phyloP scores from a whole-genome alignment of 805 yeast species.

The Yarrowia phangngaensis region DNA sequence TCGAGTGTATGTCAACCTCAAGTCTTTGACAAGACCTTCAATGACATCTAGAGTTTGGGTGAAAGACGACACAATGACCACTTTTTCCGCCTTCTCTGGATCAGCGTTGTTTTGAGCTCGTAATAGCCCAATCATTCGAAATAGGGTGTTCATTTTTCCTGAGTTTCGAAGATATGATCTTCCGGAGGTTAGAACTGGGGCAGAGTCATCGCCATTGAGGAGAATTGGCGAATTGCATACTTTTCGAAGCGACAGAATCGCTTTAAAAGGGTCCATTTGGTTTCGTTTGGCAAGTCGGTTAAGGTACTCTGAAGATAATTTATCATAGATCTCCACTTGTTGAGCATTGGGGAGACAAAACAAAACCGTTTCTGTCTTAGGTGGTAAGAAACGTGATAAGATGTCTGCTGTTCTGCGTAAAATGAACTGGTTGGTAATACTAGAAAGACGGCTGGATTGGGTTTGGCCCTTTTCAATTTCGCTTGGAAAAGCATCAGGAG shows the following conservation, averaged over 20 bases:
- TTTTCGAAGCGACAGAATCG: constrained; percentile 73
- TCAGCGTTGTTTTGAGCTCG: constrained; percentile 2
- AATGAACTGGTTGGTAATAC: constrained; percentile 60
- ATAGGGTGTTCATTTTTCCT: constrained; percentile 66
- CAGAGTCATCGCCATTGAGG: constrained; percentile 49
- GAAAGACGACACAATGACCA: constrained; percentile 80
- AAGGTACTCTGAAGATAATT: constrained; percentile 44
- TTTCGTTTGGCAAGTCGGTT: constrained; percentile 34
- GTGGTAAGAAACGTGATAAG: constrained; percentile 56
- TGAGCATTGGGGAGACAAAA: constrained; percentile 70
- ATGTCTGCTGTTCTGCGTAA: constrained; percentile 67
- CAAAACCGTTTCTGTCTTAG: constrained; percentile 68
- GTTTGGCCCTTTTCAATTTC: constrained; percentile 56
- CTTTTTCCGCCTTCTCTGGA: constrained; percentile 74
- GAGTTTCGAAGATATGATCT: constrained; percentile 21
- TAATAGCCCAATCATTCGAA: constrained; percentile 23
- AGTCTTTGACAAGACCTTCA: constrained; percentile 50
- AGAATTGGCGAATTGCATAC: constrained; percentile 79
- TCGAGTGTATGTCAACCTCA: constrained; percentile 53
- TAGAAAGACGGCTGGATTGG: constrained; percentile 59
- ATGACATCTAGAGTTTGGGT: constrained; percentile 81
- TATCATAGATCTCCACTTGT: constrained; percentile 55
- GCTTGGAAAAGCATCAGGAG: constrained; percentile 50
- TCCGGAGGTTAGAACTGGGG: constrained; percentile 34
- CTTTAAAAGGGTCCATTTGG: constrained; percentile 48